Base-by-base conservation (phyloP, 345 rosid species). In the Salix viminalis region DNA sequence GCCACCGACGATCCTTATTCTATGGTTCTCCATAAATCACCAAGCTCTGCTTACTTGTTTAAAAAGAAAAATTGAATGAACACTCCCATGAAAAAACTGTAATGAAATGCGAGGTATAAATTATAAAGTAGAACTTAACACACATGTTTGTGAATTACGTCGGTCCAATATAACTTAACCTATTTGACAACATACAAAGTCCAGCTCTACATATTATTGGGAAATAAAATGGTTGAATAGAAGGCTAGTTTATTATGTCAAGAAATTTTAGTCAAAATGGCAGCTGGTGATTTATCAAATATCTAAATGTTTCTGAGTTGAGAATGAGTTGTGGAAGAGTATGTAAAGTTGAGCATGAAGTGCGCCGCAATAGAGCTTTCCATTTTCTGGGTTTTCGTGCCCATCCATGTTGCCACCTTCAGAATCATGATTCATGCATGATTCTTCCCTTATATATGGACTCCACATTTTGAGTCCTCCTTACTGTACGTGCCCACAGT, bases 361-460 rank as follows among this genome's bases (percentile, higher is more conserved):
- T 85, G 76, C 90, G 89, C 88, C 88, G 87, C 85, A 83, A 89
- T 81, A 66, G 26, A 46, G 28, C 6, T 82, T 80, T 85, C 70
- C 13, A 10, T 41, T 41, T 41, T 41, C 13, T 82, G 37, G 82
- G 48, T 72, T 21, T 80, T 34, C 56, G 83, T 73, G 76, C 50
- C 36, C 48, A 13, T 41, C 44, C 44, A 54, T 70, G 48, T 75
- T 83, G 74, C 74, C 78, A 61, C 60, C 28, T 28, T 18, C 54
- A 69, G 24, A n/a, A 8, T 32, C 21, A 36, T 8, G 39, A 21
- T 42, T 62, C 58, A 44, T 42, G 8, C 14, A 18, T 64, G 44
- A 7, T 24, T 26, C 16, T 16, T 10, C 46, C 18, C 54, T 69
- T 32, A 65, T 16, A 18, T 24, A 14, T 28, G 15, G 39, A 18